A percentile compares a stretch with the other conserved stretches of the same genome.
Evolutionary conservation across 306 rosid genomes (phyloP).

Genomic region (Abrus precatorius): DNA sequence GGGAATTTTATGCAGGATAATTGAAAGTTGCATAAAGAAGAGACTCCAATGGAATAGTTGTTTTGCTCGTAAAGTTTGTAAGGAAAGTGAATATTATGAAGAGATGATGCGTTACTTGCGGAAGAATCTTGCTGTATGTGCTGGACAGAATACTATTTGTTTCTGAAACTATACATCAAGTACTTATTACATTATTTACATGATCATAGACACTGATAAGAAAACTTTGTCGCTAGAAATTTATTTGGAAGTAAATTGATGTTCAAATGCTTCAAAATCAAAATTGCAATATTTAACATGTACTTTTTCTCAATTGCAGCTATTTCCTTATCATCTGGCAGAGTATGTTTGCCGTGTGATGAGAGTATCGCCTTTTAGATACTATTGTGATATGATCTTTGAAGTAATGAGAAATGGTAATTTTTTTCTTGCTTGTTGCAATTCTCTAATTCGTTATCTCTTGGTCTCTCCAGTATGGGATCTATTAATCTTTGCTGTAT

Average conservation of each 20-base stretch:
- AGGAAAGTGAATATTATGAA: conserved; percentile 95
- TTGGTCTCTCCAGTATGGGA: conserved; percentile 33
- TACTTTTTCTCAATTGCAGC: conserved; percentile 70
- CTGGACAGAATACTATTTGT: conserved; percentile 33
- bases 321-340: conserved; percentile 95
- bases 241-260: conserved; percentile 20
- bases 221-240: conserved; percentile 12
- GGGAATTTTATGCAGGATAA: conserved; percentile 67
- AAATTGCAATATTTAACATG: conserved; percentile 41
- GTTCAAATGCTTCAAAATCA: conserved; percentile 1
- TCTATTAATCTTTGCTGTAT: conserved; percentile 26
- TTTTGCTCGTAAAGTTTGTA: conserved; percentile 88
- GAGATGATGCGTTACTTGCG: conserved; percentile 95
- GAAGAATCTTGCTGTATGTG: conserved; percentile 87
- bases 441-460: conserved; percentile 45
- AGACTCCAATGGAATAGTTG: conserved; percentile 91
- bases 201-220: conserved; percentile 26
- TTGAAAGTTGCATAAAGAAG: conserved; percentile 87
- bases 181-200: conserved; percentile 31
- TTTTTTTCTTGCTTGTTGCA: conserved; percentile 40
- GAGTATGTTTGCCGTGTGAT: conserved; percentile 96
- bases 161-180: conserved; percentile 37
- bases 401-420: conserved; percentile 99
- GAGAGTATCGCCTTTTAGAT: conserved; percentile 98
- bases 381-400: conserved; percentile 95